A percentile compares a stretch with the other conserved stretches of the same genome.
Evolutionary conservation across 2,329 filamentous ascomycete genomes (phyloP).

Genomic region (Nemania bipapillata): DNA sequence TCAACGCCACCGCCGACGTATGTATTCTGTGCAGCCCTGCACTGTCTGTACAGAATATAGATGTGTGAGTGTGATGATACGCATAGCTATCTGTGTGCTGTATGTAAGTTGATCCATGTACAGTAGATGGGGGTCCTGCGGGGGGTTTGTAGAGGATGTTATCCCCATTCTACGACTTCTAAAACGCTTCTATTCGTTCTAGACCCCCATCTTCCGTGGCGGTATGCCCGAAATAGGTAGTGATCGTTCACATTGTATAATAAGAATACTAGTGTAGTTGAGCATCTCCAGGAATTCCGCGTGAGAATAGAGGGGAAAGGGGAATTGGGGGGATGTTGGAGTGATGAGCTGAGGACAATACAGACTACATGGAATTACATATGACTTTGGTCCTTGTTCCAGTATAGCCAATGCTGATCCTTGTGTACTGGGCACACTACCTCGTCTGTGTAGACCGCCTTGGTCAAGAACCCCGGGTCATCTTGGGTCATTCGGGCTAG

Average conservation of each 20-base stretch:
- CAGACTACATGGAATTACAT: not conserved
- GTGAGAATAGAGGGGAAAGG: not conserved
- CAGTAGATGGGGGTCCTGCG: not conserved
- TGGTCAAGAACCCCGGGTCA: not conserved
- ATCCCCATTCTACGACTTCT: not conserved
- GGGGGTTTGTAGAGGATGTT: not conserved
- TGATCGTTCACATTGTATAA: not conserved
- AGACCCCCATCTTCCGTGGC: slow-evolving; percentile 1
- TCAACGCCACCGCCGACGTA: not conserved
- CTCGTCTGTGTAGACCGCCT: not conserved
- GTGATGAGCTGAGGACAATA: not conserved
- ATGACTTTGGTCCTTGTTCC: not conserved
- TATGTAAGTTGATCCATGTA: too few species aligned
- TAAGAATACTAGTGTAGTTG: not conserved
- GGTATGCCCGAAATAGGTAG: not conserved
- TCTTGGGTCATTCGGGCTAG: not conserved
- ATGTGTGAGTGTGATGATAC: too few species aligned
- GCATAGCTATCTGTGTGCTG: too few species aligned
- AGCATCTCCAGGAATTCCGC: not conserved
- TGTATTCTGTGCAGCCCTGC: too few species aligned
- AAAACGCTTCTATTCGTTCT: not conserved
- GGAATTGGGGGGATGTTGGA: not conserved
- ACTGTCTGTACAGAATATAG: too few species aligned
- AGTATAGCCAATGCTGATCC: slow-evolving; percentile 12
- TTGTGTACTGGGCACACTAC: not conserved